A percentile compares a stretch with the other conserved stretches of the same genome.
phyloP scores from a whole-genome alignment of 306 rosid species.

The Quercus bicolor region DNA sequence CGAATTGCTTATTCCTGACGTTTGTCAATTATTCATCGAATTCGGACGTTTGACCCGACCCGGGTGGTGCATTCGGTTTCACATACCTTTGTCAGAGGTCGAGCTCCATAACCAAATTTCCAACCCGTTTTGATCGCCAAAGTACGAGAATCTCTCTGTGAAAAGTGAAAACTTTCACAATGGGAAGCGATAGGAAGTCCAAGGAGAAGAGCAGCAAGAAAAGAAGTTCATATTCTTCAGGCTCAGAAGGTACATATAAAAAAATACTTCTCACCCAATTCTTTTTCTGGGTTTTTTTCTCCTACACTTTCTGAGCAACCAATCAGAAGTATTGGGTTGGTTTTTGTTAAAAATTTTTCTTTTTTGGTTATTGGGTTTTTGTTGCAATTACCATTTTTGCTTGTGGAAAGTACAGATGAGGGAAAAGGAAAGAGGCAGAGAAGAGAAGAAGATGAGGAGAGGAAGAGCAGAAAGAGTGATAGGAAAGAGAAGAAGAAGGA shows the following conservation, averaged over 20 bases:
- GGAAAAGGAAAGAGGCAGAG: constrained; percentile 65
- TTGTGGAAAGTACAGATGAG: constrained; percentile 48
- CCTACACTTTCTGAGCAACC: neutral
- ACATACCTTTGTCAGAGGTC: neutral
- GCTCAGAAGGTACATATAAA: constrained; percentile 50
- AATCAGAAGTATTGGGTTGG: neutral
- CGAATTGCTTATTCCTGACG: too few relatives aligned
- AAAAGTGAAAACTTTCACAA: constrained; percentile 3
- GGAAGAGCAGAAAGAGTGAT: constrained; percentile 53
- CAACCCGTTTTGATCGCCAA: neutral
- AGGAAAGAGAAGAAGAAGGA: constrained; percentile 64
- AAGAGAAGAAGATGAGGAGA: constrained; percentile 51
- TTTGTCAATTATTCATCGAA: too few relatives aligned
- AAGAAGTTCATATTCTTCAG: constrained; percentile 35
- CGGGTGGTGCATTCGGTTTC: neutral
- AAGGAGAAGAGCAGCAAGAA: constrained; percentile 51
- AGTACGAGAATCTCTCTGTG: neutral
- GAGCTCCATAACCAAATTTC: neutral
- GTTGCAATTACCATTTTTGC: neutral
- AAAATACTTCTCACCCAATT: neutral
- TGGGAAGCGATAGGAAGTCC: constrained; percentile 84
- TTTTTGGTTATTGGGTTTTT: neutral
- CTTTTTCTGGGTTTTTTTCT: neutral
- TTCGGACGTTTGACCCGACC: too few relatives aligned
- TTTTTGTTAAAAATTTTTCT: neutral